These are phyloP conservation scores for Xylariales sp. DNA, from an alignment of 2,329 filamentous ascomycete genomes.

Conservation along the genomic window DNA sequence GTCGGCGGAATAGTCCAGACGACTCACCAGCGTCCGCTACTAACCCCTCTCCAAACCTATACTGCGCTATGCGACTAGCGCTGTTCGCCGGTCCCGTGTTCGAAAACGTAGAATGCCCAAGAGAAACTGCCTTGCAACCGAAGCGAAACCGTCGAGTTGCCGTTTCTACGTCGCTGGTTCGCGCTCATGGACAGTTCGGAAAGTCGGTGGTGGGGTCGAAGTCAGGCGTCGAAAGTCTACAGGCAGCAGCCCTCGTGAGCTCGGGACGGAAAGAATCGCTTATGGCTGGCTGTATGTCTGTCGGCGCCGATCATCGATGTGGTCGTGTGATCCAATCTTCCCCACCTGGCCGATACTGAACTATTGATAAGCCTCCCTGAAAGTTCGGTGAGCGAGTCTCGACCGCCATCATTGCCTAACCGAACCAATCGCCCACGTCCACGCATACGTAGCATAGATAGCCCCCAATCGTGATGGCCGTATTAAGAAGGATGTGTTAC, in stretches of 20 bases:
- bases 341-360: constrained; percentile 9
- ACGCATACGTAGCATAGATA: background rate
- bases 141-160: constrained; percentile 14
- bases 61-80: background rate
- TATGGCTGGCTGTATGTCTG: background rate
- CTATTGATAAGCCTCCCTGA: constrained; percentile 17
- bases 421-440: constrained; percentile 25
- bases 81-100: background rate
- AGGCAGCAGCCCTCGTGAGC: constrained; percentile 29
- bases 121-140: background rate
- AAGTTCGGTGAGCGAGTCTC: constrained; percentile 26
- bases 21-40: background rate
- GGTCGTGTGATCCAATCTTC: constrained; percentile 28
- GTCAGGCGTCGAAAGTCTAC: constrained; percentile 16
- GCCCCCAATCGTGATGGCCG: background rate
- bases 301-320: constrained; percentile 3
- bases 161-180: constrained; percentile 28
- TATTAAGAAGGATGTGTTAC: background rate
- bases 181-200: constrained; percentile 12
- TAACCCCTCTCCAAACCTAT: background rate
- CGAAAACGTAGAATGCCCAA: background rate
- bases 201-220: constrained; percentile 10
- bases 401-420: background rate
- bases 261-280: background rate
- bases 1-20: background rate